Conservation (phyloP, 306 rosid species). For the Acacia crassicarpa region DNA sequence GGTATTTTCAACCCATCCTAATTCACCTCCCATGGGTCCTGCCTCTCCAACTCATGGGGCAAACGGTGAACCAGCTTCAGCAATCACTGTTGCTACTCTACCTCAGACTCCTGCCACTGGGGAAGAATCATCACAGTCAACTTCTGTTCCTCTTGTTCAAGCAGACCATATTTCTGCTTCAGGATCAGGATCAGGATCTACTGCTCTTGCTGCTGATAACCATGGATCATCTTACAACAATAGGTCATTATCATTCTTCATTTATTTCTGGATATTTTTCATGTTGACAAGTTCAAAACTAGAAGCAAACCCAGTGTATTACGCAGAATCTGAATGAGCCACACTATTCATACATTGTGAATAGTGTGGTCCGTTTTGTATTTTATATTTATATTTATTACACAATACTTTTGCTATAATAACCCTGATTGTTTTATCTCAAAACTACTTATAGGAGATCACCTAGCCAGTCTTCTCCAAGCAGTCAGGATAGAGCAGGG, state of each 20-base stretch:
- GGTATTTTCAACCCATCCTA: slow-evolving; percentile 81
- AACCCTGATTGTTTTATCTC: background rate
- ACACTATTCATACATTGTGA: background rate
- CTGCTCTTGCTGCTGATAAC: slow-evolving; percentile 38
- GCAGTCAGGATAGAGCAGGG: slow-evolving; percentile 85
- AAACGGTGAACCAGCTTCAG: slow-evolving; percentile 63
- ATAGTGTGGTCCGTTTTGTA: background rate
- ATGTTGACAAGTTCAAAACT: background rate
- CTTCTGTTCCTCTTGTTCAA: slow-evolving; percentile 49
- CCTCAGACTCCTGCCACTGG: slow-evolving; percentile 52
- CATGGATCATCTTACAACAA: slow-evolving; percentile 56
- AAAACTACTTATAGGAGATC: slow-evolving; percentile 50
- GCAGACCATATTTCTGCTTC: slow-evolving; percentile 58
- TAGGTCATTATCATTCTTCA: slow-evolving; percentile 42
- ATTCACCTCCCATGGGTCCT: slow-evolving; percentile 56
- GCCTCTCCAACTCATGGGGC: slow-evolving; percentile 68
- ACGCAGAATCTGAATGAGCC: background rate
- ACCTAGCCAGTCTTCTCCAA: slow-evolving; percentile 65
- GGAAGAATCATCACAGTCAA: slow-evolving; percentile 55
- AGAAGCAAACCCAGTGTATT: background rate
- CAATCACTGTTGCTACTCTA: slow-evolving; percentile 43
- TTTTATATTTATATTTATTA: background rate
- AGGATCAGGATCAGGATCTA: slow-evolving; percentile 66
- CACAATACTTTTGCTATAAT: background rate
- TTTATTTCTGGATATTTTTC: slow-evolving; percentile 13